Evolutionary conservation across 2,329 filamentous ascomycete species (phyloP).

Genomic region (Boeremia lycopersici): DNA sequence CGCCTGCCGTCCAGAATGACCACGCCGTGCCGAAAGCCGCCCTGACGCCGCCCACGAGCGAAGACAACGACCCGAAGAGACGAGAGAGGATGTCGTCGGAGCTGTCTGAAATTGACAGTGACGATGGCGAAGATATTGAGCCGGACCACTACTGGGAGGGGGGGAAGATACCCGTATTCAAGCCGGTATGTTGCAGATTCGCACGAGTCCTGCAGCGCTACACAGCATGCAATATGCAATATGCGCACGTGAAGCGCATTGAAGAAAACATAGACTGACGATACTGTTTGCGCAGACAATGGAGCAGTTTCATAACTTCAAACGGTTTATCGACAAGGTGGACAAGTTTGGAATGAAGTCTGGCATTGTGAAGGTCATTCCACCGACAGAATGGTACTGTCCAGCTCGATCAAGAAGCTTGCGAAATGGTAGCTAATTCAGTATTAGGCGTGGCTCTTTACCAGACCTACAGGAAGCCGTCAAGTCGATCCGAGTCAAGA

Average conservation of each 20-base stretch:
- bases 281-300: constrained; percentile 65
- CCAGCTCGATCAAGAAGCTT: background rate
- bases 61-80: constrained; percentile 54
- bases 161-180: constrained; percentile 89
- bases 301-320: constrained; percentile 93
- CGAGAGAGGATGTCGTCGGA: constrained; percentile 54
- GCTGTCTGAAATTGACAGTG: constrained; percentile 55
- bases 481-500: constrained; percentile 90
- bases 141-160: constrained; percentile 87
- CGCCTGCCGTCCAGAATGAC: constrained; percentile 27
- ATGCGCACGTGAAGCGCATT: background rate
- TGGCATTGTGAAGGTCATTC: constrained; percentile 94
- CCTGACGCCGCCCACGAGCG: constrained; percentile 59
- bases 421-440: background rate
- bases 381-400: constrained; percentile 87
- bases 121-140: constrained; percentile 69
- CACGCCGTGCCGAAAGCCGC: constrained; percentile 46
- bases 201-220: constrained; percentile 3
- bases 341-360: constrained; percentile 97
- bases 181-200: constrained; percentile 65
- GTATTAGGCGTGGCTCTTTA: constrained; percentile 67
- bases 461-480: constrained; percentile 82
- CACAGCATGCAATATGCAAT: constrained; percentile 12
- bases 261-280: constrained; percentile 23
- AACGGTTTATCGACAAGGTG: constrained; percentile 86